phyloP scores from a whole-genome alignment of 2,329 filamentous ascomycete genomes.

The Leptodontidium sp. region DNA sequence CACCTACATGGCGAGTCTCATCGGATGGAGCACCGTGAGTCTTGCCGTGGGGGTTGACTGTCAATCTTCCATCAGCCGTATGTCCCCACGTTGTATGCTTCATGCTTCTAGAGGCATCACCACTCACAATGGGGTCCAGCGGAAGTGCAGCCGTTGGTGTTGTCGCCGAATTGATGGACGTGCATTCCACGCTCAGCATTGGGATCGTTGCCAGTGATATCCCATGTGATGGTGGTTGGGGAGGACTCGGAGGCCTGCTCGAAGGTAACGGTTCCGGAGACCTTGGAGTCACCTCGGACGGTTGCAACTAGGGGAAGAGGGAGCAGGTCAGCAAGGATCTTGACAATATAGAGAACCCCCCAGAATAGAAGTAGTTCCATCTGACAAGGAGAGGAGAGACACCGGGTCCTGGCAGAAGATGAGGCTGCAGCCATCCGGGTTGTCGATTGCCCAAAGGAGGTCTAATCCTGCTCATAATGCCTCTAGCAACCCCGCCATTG shows the following conservation, averaged over 20 bases:
- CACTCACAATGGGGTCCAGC: constrained; percentile 94
- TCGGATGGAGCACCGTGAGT: constrained; percentile 88
- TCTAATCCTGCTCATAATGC: constrained; percentile 66
- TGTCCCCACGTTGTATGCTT: constrained; percentile 10
- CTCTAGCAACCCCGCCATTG: constrained; percentile 52
- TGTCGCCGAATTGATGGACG: constrained; percentile 98
- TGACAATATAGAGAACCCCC: background rate
- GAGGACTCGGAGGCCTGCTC: constrained; percentile 86
- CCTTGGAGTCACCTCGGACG: constrained; percentile 96
- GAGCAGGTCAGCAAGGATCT: constrained; percentile 30
- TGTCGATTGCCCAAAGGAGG: constrained; percentile 42
- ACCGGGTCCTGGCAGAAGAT: constrained; percentile 26
- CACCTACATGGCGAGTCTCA: constrained; percentile 90
- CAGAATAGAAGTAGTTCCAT: too few relatives aligned
- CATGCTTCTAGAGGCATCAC: background rate
- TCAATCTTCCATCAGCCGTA: constrained; percentile 31
- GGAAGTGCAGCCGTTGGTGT: constrained; percentile 99
- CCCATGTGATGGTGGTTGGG: constrained; percentile 88
- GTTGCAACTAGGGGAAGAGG: constrained; percentile 75
- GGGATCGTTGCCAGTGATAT: constrained; percentile 90
- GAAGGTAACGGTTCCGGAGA: constrained; percentile 93
- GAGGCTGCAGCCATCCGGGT: constrained; percentile 56
- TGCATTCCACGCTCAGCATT: constrained; percentile 98
- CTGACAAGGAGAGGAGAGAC: background rate
- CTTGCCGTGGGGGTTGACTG: constrained; percentile 96